A percentile compares a stretch with the other conserved stretches of the same genome.
Evolutionary conservation across 2,329 filamentous ascomycete species (phyloP).

Genomic region (Cladosporium sp.): DNA sequence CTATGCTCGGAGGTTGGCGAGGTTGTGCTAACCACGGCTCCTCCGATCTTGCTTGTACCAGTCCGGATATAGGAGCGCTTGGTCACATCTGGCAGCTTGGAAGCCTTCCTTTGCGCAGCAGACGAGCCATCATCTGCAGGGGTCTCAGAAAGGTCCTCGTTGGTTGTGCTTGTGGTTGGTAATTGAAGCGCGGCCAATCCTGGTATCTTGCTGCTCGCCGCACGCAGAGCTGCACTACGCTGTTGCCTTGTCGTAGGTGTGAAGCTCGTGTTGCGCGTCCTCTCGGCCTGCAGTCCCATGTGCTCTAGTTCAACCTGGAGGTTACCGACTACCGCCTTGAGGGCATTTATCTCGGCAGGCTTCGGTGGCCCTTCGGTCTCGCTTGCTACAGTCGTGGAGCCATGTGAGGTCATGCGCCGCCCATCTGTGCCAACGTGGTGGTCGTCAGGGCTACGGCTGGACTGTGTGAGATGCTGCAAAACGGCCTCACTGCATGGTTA

Average conservation of each 20-base stretch:
- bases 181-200: background rate
- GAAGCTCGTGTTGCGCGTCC: background rate
- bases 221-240: background rate
- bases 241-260: background rate
- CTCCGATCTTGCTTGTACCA: background rate
- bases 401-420: constrained; percentile 3
- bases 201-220: background rate
- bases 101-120: background rate
- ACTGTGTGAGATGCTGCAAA: constrained; percentile 19
- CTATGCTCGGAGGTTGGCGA: background rate
- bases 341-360: constrained; percentile 17
- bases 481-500: constrained; percentile 17
- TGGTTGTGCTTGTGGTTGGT: background rate
- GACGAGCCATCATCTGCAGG: background rate
- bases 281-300: constrained; percentile 2
- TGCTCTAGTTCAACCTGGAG: constrained; percentile 19
- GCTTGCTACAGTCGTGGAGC: constrained; percentile 1
- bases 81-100: background rate
- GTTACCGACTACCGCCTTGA: constrained; percentile 22
- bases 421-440: constrained; percentile 16
- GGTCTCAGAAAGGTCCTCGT: background rate
- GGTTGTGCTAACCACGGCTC: background rate
- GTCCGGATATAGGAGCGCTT: background rate
- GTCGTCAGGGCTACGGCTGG: constrained; percentile 14
- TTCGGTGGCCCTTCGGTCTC: constrained; percentile 4